Percentiles rank a stretch among this genome's conserved stretches.
phyloP scores from a whole-genome alignment of 805 yeast species.

The Alloascoidea hylecoeti region DNA sequence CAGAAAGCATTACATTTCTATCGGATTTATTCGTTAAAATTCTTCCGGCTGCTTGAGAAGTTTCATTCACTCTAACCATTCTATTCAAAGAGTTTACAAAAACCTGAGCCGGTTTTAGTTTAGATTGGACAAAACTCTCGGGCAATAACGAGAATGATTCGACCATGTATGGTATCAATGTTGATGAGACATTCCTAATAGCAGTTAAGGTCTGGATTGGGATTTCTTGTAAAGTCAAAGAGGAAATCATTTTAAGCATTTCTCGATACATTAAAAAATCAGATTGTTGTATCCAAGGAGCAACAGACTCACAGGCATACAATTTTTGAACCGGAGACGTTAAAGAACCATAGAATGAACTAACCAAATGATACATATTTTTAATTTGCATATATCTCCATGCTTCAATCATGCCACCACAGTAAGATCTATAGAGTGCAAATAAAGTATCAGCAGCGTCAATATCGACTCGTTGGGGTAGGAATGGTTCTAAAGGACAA shows the following conservation, averaged over 20 bases:
- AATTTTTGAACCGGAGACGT: slow-evolving; percentile 51
- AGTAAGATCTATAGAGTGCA: slow-evolving; percentile 49
- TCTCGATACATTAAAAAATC: slow-evolving; percentile 47
- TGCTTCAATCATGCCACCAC: slow-evolving; percentile 48
- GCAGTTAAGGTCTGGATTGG: slow-evolving; percentile 40
- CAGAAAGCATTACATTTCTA: slow-evolving; percentile 34
- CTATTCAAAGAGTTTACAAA: slow-evolving; percentile 40
- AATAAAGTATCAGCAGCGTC: slow-evolving; percentile 51
- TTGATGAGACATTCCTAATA: slow-evolving; percentile 31
- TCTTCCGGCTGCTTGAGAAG: slow-evolving; percentile 33
- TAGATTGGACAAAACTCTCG: slow-evolving; percentile 31
- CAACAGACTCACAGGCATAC: slow-evolving; percentile 30
- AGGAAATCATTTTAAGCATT: slow-evolving; percentile 44
- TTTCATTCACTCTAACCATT: slow-evolving; percentile 36
- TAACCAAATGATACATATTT: slow-evolving; percentile 37
- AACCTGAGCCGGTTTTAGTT: slow-evolving; percentile 35
- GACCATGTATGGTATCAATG: slow-evolving; percentile 21
- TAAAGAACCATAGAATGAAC: slow-evolving; percentile 38
- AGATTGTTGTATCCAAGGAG: slow-evolving; percentile 54
- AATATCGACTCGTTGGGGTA: slow-evolving; percentile 30
- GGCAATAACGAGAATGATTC: slow-evolving; percentile 33
- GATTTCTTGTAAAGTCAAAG: slow-evolving; percentile 39
- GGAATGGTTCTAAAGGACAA: slow-evolving; percentile 24
- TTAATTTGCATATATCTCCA: slow-evolving; percentile 55
- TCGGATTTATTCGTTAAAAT: slow-evolving; percentile 29